A percentile compares a stretch with the other conserved stretches of the same genome.
Conservation (phyloP, 208 protist genomes). For the Kentomonas sorsogonicus region DNA sequence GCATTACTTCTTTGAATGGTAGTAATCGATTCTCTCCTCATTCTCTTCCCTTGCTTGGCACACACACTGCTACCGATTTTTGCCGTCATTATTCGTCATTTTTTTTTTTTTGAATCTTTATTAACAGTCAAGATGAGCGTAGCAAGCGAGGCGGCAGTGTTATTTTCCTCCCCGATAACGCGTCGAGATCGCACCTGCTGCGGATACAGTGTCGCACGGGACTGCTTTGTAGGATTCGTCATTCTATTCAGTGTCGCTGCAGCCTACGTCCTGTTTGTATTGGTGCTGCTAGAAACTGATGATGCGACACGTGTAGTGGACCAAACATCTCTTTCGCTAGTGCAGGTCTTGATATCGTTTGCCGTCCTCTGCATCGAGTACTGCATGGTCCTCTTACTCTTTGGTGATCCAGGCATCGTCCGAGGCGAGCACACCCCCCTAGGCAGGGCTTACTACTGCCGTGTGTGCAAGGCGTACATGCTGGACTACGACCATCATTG, state of each 20-base stretch:
- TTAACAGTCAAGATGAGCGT: too few relatives aligned
- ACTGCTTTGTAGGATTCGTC: constrained; percentile 18
- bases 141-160: too few relatives aligned
- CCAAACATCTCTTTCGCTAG: too few relatives aligned
- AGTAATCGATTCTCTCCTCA: too few relatives aligned
- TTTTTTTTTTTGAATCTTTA: constrained; percentile 13
- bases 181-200: too few relatives aligned
- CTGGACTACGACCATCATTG: constrained; percentile 85
- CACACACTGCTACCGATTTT: too few relatives aligned
- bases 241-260: constrained; percentile 19
- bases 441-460: constrained; percentile 41
- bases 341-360: constrained; percentile 12
- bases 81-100: too few relatives aligned
- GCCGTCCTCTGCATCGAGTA: constrained; percentile 1
- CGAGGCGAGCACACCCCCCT: constrained; percentile 7
- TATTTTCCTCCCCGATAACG: too few relatives aligned
- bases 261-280: constrained; percentile 7
- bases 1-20: constrained; percentile 7
- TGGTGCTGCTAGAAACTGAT: too few relatives aligned
- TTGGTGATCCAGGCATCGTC: constrained; percentile 48
- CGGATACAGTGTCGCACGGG: constrained; percentile 24
- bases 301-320: too few relatives aligned
- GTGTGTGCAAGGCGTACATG: constrained; percentile 40
- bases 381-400: constrained; percentile 21
- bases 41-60: too few relatives aligned